A percentile compares a stretch with the other conserved stretches of the same genome.
Evolutionary conservation across 257 asterid genomes (phyloP).

Genomic region (Avicennia marina): DNA sequence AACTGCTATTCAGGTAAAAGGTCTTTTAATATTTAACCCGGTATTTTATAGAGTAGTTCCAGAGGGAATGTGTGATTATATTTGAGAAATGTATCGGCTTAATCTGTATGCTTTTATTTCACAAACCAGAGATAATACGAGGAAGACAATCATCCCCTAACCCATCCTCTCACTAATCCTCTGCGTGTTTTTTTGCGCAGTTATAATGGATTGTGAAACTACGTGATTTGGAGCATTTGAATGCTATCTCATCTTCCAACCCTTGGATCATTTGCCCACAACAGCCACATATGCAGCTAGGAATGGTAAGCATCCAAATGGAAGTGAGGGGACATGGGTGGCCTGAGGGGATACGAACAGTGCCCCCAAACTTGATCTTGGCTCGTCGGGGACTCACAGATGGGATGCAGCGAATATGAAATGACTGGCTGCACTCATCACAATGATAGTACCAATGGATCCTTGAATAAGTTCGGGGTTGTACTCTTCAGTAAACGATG

Average conservation of each 20-base stretch:
- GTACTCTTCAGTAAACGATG: neutral
- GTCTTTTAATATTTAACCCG: too few relatives aligned
- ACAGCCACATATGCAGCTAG: neutral
- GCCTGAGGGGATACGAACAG: neutral
- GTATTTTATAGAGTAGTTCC: too few relatives aligned
- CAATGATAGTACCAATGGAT: neutral
- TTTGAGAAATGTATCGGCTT: too few relatives aligned
- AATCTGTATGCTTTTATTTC: too few relatives aligned
- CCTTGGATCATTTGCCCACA: neutral
- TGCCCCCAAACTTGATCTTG: neutral
- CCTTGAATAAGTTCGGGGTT: neutral
- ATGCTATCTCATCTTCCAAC: neutral
- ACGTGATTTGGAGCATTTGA: neutral
- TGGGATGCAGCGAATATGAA: constrained; percentile 4
- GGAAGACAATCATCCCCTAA: too few relatives aligned
- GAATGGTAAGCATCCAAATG: neutral
- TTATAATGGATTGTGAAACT: neutral
- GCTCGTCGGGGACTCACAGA: neutral
- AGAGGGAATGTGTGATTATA: too few relatives aligned
- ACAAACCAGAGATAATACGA: too few relatives aligned
- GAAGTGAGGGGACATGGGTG: neutral
- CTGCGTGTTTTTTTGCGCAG: neutral
- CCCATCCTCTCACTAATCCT: too few relatives aligned
- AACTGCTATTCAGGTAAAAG: too few relatives aligned
- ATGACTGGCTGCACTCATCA: neutral